Base-by-base conservation (phyloP, 2,329 filamentous ascomycete species). In the Blumeriella jaapii region DNA sequence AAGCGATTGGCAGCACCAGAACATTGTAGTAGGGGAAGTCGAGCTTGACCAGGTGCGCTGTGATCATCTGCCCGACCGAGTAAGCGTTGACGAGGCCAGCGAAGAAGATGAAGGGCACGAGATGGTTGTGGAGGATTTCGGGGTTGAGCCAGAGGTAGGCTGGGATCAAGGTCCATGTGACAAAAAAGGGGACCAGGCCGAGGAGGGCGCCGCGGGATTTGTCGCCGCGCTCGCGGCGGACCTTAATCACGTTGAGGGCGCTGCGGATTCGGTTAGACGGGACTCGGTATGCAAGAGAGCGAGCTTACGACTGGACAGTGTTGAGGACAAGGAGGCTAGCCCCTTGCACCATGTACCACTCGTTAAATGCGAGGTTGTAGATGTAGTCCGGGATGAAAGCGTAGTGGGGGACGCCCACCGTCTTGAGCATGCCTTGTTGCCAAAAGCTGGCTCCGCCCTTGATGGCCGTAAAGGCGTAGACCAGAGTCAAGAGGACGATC, bases 1-100 rank as follows among this genome's bases (percentile, higher is more conserved):
- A 78, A 18, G 74, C 69, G 14, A 98, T 68, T 0, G 89, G 89
- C 14, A 87, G 59, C 26, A 78, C 70, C 30, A 96, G 67, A 12
- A 95, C 74, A 59, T 96, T 96, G 60, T 78, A 77, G 67, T 89
- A 93, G 5, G 91, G 91, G 63, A 95, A 98, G 9, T 71, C 70
- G 26, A 83, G 72, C 60, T 89, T 82, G 41, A 89, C 85, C 13
- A 98, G 68, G 60, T 98, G 91, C 0, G 87, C 87, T 27, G 84
- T 85, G 61, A 96, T 96, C 65, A 96, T 95, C 58, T 87, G 82
- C 5, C 89, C 89, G 38, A 96, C 89, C 33, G 82, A 83, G 64
- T 95, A 96, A 42, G 91, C 87, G 56, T 96, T 96, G 55, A 94
- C 70, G 38, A 96, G 65, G 36, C 87, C 87, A 26, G 82, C 80